Conservation (phyloP, 164 flowering plant genomes). For the Magnolia changhungtana region DNA sequence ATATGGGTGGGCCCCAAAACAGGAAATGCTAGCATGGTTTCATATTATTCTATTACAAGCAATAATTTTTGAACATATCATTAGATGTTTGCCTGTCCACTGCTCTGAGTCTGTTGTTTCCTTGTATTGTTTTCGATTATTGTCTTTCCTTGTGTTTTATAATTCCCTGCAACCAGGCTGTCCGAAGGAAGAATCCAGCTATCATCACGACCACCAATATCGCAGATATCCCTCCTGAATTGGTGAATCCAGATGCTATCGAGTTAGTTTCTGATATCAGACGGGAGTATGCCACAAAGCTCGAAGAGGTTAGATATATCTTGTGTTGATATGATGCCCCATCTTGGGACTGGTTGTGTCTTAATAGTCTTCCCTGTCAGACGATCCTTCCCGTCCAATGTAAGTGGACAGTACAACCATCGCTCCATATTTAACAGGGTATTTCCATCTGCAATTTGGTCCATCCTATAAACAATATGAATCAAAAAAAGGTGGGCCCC, state of each 20-base stretch:
- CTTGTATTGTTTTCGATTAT: background rate
- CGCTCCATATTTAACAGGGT: too few species aligned
- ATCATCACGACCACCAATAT: conserved; percentile 22
- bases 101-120: background rate
- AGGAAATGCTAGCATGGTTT: background rate
- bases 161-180: conserved; percentile 30
- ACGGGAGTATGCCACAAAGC: conserved; percentile 61
- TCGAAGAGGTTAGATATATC: conserved; percentile 49
- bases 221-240: conserved; percentile 43
- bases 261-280: conserved; percentile 62
- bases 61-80: background rate
- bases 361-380: too few species aligned
- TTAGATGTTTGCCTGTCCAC: background rate
- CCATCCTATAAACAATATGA: too few species aligned
- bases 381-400: too few species aligned
- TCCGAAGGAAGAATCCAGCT: conserved; percentile 28
- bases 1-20: background rate
- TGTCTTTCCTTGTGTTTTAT: background rate
- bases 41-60: background rate
- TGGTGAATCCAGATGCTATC: conserved; percentile 46
- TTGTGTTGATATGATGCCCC: background rate
- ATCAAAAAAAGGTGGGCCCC: background rate
- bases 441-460: too few species aligned
- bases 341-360: background rate
- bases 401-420: too few species aligned